Evolutionary conservation across 106 monocot species (phyloP), one percentile per base, ranked within the genome.

Genomic region (Narthecium ossifragum): DNA sequence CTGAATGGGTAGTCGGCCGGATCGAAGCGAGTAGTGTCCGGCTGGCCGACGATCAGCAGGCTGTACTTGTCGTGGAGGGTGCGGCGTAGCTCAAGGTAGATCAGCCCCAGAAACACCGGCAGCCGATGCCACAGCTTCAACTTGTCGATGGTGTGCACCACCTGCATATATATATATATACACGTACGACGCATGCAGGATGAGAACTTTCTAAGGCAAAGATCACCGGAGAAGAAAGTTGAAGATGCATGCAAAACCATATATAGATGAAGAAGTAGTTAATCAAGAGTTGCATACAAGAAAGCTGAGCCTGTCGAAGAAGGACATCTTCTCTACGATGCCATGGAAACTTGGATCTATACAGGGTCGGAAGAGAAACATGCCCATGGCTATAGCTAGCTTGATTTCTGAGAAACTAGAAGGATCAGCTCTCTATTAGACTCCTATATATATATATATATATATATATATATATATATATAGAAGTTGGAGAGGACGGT

Each of bases 11-110:
- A 67, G 7, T 72, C 31, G 6, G 62, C 46, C 14, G 80, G 76
- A 53, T 85, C 30, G 54, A 73, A 80, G 0, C 5, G 51, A 15
- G 60, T 53, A 4, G n/a, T 23, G 0, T 80, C 53, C 13, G 10
- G 15, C 49, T 48, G 40, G 7, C 80, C 80, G 12, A 85, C 80
- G 23, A n/a, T 14, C 53, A 76, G 26, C 9, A 85, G 68, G 68
- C 73, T 85, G 61, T 80, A 76, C n/a, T 73, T 76, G 6, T 85
- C 68, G 15, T 63, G 76, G 2, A 85, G 80, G 6, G 25, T 1
- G 2, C 85, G 50, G 2, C 85, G 72, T 2, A 10, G 6, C 38
- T 53, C 36, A 18, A 85, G 53, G 76, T 85, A 85, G 18, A 63
- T 0, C 63, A 80, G 27, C 9, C 85, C 85, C 34, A 85, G 31